Evolutionary conservation across 2,329 filamentous ascomycete genomes (phyloP).

Genomic region (Mariannaea sp.): DNA sequence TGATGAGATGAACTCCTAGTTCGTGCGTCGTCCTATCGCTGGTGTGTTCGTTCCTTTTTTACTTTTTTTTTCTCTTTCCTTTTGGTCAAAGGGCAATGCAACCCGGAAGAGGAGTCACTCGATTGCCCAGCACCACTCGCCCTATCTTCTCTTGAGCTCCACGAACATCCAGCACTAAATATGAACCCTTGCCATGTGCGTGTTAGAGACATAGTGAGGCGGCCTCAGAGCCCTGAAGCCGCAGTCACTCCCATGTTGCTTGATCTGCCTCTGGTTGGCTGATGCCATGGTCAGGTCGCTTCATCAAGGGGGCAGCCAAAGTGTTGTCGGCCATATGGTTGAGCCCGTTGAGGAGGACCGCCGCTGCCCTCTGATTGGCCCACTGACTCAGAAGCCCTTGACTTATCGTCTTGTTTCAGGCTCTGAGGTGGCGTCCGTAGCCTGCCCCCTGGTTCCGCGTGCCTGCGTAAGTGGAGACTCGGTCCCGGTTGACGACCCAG

Average conservation of each 20-base stretch:
- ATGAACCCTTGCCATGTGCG: slow-evolving; percentile 22
- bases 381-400: slow-evolving; percentile 19
- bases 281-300: not conserved
- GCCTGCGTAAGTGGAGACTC: slow-evolving; percentile 26
- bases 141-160: not conserved
- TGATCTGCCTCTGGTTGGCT: slow-evolving; percentile 18
- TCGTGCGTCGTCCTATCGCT: slow-evolving; percentile 1
- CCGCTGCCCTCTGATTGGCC: slow-evolving; percentile 16
- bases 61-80: too few relatives aligned
- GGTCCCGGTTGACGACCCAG: slow-evolving; percentile 10
- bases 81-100: not conserved
- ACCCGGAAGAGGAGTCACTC: not conserved
- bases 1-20: slow-evolving; percentile 15
- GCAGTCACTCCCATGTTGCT: not conserved
- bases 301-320: slow-evolving; percentile 5
- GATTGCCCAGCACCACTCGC: slow-evolving; percentile 9
- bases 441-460: slow-evolving; percentile 15
- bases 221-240: slow-evolving; percentile 12
- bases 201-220: slow-evolving; percentile 28
- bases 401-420: slow-evolving; percentile 35
- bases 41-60: slow-evolving; percentile 7
- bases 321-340: slow-evolving; percentile 24
- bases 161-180: not conserved
- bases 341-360: slow-evolving; percentile 23
- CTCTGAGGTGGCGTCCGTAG: slow-evolving; percentile 20